These are phyloP conservation scores for Pestalotiopsis fici DNA, from an alignment of 2,329 filamentous ascomycete species.

Conservation along the genomic window DNA sequence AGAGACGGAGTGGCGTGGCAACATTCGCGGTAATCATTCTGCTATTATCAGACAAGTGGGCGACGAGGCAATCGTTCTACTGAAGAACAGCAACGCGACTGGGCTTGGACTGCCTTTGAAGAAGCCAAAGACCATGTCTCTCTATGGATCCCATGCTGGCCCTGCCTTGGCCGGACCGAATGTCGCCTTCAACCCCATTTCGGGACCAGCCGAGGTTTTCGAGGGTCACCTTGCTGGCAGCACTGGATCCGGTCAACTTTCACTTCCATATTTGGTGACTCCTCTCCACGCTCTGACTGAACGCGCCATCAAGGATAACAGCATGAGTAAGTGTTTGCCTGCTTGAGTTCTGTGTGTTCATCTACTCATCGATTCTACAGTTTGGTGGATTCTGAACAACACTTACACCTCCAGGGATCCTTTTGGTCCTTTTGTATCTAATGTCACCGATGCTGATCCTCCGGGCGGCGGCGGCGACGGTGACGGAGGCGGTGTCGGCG, in stretches of 20 bases:
- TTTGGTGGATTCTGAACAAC: constrained; percentile 48
- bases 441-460: not conserved
- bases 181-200: constrained; percentile 8
- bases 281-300: constrained; percentile 52
- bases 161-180: constrained; percentile 54
- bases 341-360: fast-evolving
- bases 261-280: constrained; percentile 53
- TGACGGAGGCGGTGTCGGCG: constrained; percentile 17
- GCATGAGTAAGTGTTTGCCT: constrained; percentile 11
- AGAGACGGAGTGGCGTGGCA: not conserved
- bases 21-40: constrained; percentile 16
- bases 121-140: constrained; percentile 38
- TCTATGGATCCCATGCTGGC: constrained; percentile 57
- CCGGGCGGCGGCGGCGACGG: constrained; percentile 15
- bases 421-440: not conserved
- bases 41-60: constrained; percentile 13
- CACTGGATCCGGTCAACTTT: constrained; percentile 52
- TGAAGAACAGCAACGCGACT: constrained; percentile 56
- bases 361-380: not conserved
- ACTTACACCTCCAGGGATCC: not conserved
- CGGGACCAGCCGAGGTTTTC: constrained; percentile 8
- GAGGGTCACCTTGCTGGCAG: constrained; percentile 45
- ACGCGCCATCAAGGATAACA: constrained; percentile 39
- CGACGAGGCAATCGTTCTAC: constrained; percentile 58
- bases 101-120: constrained; percentile 56